A percentile compares a stretch with the other conserved stretches of the same genome.
Conservation (phyloP, 345 rosid genomes). For the Barbarea vulgaris region DNA sequence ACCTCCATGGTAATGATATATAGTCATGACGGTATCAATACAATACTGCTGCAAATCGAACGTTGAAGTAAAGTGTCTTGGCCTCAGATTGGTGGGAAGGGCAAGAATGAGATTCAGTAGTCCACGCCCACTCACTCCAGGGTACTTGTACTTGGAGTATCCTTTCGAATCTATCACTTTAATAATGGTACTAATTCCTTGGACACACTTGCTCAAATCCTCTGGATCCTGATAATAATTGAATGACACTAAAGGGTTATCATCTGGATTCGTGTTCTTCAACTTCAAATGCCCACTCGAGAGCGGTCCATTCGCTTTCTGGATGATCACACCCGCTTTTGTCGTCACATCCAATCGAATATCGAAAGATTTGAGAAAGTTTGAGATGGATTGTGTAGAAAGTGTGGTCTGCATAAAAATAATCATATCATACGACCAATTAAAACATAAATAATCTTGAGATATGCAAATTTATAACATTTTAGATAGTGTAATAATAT, state of each 20-base stretch:
- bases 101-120: slow-evolving; percentile 43
- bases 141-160: slow-evolving; percentile 53
- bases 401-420: slow-evolving; percentile 4
- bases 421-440: not conserved
- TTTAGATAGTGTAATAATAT: not conserved
- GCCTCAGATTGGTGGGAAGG: slow-evolving; percentile 61
- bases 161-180: slow-evolving; percentile 50
- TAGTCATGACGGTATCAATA: slow-evolving; percentile 55
- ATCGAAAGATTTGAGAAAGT: slow-evolving; percentile 39
- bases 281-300: slow-evolving; percentile 64
- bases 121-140: slow-evolving; percentile 32
- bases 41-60: slow-evolving; percentile 62
- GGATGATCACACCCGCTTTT: slow-evolving; percentile 53
- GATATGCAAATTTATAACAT: not conserved
- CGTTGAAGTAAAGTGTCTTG: slow-evolving; percentile 45
- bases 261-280: slow-evolving; percentile 44
- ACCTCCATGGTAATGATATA: slow-evolving; percentile 76
- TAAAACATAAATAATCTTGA: not conserved
- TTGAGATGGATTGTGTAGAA: slow-evolving; percentile 28
- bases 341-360: slow-evolving; percentile 37
- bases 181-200: slow-evolving; percentile 53
- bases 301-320: slow-evolving; percentile 53
- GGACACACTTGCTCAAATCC: slow-evolving; percentile 54
- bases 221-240: slow-evolving; percentile 68
- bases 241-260: slow-evolving; percentile 65